Conservation (phyloP, 805 yeast species). For the Starmerella tilneyi region DNA sequence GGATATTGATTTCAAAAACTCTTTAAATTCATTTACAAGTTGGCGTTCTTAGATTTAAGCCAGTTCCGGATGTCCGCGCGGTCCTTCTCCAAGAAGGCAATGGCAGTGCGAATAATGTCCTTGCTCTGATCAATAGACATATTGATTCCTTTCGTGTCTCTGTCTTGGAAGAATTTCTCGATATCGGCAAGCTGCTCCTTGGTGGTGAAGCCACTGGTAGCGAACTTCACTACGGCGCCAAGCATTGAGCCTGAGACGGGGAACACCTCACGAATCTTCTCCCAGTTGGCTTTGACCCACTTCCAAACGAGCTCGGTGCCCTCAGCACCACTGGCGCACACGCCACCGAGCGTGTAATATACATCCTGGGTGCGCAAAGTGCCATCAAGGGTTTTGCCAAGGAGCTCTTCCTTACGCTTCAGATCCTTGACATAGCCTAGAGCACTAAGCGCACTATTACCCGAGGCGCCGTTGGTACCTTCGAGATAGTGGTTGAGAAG, state of each 20-base stretch:
- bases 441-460: constrained; percentile 55
- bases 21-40: not conserved
- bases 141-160: constrained; percentile 47
- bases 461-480: constrained; percentile 56
- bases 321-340: constrained; percentile 44
- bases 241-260: constrained; percentile 79
- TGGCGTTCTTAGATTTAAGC: constrained; percentile 22
- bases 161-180: constrained; percentile 39
- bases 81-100: constrained; percentile 40
- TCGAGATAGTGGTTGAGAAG: constrained; percentile 50
- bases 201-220: constrained; percentile 53
- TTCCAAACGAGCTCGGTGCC: constrained; percentile 50
- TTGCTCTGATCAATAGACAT: constrained; percentile 46
- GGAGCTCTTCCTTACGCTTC: constrained; percentile 45
- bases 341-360: constrained; percentile 65
- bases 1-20: too few relatives aligned
- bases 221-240: constrained; percentile 56
- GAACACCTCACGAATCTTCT: constrained; percentile 47
- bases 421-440: constrained; percentile 54
- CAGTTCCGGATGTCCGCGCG: constrained; percentile 24
- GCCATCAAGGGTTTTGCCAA: constrained; percentile 48
- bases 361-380: constrained; percentile 58
- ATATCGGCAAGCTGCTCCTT: constrained; percentile 45
- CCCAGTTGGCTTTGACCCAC: constrained; percentile 72
- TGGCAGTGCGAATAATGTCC: constrained; percentile 44